Evolutionary conservation across 768 basidiomycete species (phyloP).

Genomic region (Kondoa malvinella): DNA sequence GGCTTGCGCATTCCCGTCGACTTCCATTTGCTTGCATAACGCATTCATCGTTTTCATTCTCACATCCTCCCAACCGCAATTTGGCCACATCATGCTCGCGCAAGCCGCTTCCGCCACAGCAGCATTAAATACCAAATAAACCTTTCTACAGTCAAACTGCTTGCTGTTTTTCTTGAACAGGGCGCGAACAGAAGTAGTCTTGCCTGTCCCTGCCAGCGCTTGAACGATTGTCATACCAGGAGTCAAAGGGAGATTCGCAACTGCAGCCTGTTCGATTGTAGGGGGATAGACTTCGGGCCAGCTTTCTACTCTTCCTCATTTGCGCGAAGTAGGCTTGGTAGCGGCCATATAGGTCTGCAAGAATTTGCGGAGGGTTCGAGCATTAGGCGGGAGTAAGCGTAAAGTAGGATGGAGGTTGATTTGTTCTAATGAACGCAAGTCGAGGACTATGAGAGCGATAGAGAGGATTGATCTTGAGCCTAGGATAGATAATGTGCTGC

Average conservation of each 20-base stretch:
- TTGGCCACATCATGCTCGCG: background rate
- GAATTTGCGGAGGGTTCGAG: background rate
- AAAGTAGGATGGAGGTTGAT: background rate
- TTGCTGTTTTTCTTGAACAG: background rate
- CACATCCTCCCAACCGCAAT: background rate
- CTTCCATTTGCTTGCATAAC: background rate
- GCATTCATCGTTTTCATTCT: background rate
- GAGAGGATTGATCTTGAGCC: too few species aligned
- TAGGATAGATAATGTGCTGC: too few species aligned
- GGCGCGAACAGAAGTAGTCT: background rate
- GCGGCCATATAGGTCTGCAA: background rate
- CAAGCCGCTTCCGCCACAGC: background rate
- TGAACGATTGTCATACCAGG: background rate
- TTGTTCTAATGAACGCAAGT: background rate
- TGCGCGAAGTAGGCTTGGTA: background rate
- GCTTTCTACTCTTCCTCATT: background rate
- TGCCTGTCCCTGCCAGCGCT: background rate
- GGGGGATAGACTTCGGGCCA: background rate
- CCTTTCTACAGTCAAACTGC: background rate
- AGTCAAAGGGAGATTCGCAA: background rate
- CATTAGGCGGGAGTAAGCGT: background rate
- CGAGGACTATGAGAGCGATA: background rate
- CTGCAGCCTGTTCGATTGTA: background rate
- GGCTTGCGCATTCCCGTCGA: background rate
- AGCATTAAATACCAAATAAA: background rate